Evolutionary conservation across 345 rosid genomes (phyloP), one percentile per base, ranked within the genome.

Genomic region (Ceriops zippeliana): DNA sequence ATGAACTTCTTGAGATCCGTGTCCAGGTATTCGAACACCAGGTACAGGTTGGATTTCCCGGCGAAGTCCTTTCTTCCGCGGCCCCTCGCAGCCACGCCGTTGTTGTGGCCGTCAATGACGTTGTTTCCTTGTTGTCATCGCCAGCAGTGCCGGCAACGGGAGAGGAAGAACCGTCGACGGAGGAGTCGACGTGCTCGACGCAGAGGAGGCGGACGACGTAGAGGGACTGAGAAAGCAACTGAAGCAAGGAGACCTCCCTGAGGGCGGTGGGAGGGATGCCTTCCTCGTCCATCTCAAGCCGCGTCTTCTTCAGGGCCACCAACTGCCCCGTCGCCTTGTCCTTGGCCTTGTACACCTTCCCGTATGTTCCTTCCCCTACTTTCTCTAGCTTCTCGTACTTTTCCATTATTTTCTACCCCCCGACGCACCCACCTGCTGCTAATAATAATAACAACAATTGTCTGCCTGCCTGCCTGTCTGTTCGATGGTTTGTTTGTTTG

Each of bases 261-360:
- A 91, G 97, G 0, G 98, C 97, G 27, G 98, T 93, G 0, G 98
- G 98, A 32, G 98, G 98, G 1, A 93, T 80, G 62, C 98, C 98
- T 76, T 93, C 98, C 67, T 93, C 98, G 83, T 91, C 98, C 89
- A 91, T 93, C 77, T 93, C 97, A 21, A 93, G 90, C 6, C 98
- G 74, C 0, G 98, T 89, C 73, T 93, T 91, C 78, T 93, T 93
- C 16, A 93, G 90, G 10, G 98, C 97, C 7, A 93, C 98, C 27
- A 93, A 51, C 21, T 87, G 87, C 0, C 98, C 98, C 5, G 82
- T 93, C 16, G 75, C 37, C 74, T 81, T 90, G 82, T 93, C 97
- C 70, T 83, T 84, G 21, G 98, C 98, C 70, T 93, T 93, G 90
- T 91, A 93, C 0, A 91, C 98, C 70, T 93, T 93, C 0, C 98